Conservation (phyloP, 2,329 filamentous ascomycete genomes). For the Ophiosphaerella korrae region DNA sequence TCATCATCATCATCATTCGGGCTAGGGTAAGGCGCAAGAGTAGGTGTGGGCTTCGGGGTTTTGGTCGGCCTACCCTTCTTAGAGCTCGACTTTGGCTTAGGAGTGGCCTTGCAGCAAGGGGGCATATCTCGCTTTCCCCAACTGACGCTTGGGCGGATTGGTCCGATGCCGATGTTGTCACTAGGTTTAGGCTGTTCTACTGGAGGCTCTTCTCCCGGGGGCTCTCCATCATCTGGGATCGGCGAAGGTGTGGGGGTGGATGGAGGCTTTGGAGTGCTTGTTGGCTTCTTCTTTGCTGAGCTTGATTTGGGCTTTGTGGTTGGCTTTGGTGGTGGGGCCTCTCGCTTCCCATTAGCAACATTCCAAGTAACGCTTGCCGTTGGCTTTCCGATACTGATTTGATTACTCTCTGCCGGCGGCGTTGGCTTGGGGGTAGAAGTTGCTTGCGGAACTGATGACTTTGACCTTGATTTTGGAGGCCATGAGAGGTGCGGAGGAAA, state of each 20-base stretch:
- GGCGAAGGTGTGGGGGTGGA: constrained; percentile 7
- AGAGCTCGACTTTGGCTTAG: constrained; percentile 1
- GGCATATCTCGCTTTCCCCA: too few relatives aligned
- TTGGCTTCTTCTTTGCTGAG: constrained; percentile 5
- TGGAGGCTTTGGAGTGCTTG: constrained; percentile 6
- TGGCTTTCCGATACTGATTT: constrained; percentile 7
- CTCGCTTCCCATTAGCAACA: not conserved
- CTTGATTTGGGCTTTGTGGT: constrained; percentile 3
- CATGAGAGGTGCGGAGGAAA: not conserved
- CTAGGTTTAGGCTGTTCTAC: not conserved
- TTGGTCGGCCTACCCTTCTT: too few relatives aligned
- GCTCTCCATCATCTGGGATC: not conserved
- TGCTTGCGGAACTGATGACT: constrained; percentile 3
- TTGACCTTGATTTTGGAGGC: constrained; percentile 2
- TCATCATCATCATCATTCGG: not conserved
- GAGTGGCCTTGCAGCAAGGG: not conserved
- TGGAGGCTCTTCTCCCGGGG: not conserved
- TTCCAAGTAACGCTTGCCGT: constrained; percentile 11
- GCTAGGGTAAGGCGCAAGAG: too few relatives aligned
- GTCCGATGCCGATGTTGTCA: constrained; percentile 14
- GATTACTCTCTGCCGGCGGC: constrained; percentile 10
- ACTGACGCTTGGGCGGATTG: constrained; percentile 1
- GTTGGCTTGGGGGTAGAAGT: constrained; percentile 10
- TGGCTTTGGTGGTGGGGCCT: constrained; percentile 3
- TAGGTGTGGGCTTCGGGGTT: too few relatives aligned